Base-by-base conservation (phyloP, 345 rosid species). In the Eucalyptus cloeziana region DNA sequence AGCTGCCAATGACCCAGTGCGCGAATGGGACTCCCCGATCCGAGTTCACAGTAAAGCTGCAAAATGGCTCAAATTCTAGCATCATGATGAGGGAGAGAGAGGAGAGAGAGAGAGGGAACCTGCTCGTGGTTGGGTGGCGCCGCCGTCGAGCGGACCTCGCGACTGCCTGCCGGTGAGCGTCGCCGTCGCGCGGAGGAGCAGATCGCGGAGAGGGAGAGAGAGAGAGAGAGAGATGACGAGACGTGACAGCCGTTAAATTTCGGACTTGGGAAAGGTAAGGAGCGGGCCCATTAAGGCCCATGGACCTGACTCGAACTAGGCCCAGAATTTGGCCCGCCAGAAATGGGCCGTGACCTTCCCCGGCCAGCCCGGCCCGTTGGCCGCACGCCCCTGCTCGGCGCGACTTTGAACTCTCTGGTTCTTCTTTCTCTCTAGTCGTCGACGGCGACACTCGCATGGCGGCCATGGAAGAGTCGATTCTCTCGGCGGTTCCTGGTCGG, bases 401-500 rank as follows among this genome's bases (percentile, higher is more conserved):
- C 37, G 7, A 30, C 71, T n/a, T 7, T 64, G 71, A 62, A 0
- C 9, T 62, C 33, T 62, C 71, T 15, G 2, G 9, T 30, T 30
- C 33, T 62, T 62, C 16, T 30, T 13, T 30, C 69, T 12, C 7
- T 62, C 7, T 6, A 21, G 58, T 21, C 58, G 33, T 27, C 69
- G 69, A 3, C 33, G 31, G 69, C 33, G 3, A 6, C 58, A 1
- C 58, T 60, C 31, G 33, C 69, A 62, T 6, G 33, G 6, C 11
- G 69, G 33, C 31, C 69, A 62, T 30, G 69, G 69, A 62, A 62
- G 69, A 62, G 69, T 62, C 31, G 4, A 27, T 6, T 62, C 8
- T 0, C 67, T 30, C 3, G 69, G 2, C 17, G 15, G 0, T 27
- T 27, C 4, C 16, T 13, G 16, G 15, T 62, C 7, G 8, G 58